A percentile compares a stretch with the other conserved stretches of the same genome.
phyloP scores from a whole-genome alignment of 345 rosid species.

The Heritiera fomes region DNA sequence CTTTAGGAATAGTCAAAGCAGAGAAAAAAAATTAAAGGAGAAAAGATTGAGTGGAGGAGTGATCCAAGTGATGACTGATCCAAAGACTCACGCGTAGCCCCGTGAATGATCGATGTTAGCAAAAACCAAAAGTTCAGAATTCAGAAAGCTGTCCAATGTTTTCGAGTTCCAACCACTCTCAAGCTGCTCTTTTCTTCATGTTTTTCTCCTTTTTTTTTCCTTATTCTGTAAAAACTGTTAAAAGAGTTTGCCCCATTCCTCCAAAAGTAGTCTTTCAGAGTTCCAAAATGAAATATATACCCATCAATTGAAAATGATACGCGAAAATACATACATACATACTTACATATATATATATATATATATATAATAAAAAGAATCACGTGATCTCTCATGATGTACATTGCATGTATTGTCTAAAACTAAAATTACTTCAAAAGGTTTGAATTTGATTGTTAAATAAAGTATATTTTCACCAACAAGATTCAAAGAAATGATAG shows the following conservation, averaged over 20 bases:
- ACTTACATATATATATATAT: too few species aligned
- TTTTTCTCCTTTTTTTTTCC: neutral
- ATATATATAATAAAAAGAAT: too few species aligned
- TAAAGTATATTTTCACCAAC: neutral
- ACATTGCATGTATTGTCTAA: neutral
- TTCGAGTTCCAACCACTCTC: conserved; percentile 6
- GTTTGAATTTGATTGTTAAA: neutral
- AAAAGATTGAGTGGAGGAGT: too few species aligned
- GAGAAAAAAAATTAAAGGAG: neutral
- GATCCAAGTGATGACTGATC: neutral
- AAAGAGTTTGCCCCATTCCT: neutral
- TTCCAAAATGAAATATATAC: neutral
- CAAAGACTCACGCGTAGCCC: neutral
- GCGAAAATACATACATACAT: too few species aligned
- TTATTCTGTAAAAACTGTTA: neutral
- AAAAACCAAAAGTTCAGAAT: too few species aligned
- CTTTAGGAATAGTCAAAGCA: neutral
- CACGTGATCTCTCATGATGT: too few species aligned
- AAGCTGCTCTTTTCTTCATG: neutral
- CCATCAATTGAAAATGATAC: neutral
- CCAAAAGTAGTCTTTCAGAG: neutral
- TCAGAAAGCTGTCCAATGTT: neutral
- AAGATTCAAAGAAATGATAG: too few species aligned
- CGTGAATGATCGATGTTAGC: neutral
- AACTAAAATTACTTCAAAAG: too few species aligned